Conservation (phyloP, 2,329 filamentous ascomycete species). For the Colletotrichum sp. region DNA sequence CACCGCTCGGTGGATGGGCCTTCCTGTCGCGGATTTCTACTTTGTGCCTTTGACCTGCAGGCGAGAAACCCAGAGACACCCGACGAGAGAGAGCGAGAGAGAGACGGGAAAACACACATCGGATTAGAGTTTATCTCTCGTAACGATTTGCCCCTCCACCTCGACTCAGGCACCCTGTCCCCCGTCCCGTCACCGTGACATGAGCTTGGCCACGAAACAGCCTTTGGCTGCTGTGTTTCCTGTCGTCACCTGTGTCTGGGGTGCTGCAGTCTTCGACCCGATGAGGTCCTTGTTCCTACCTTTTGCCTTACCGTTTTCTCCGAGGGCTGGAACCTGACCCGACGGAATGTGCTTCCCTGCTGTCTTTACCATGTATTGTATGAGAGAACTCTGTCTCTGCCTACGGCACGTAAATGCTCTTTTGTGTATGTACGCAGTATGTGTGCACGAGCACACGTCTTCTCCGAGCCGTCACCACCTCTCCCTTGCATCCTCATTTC, state of each 20-base stretch:
- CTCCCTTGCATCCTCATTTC: not conserved
- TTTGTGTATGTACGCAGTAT: not conserved
- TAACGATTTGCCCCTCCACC: constrained; percentile 16
- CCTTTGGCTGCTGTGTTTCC: constrained; percentile 4
- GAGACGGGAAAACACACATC: not conserved
- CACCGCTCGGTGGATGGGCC: not conserved
- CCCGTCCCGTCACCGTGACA: constrained; percentile 11
- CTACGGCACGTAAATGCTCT: not conserved
- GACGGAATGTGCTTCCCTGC: not conserved
- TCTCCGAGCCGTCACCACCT: not conserved
- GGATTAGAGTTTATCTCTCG: constrained; percentile 12
- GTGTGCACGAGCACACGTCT: not conserved
- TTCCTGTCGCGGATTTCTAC: not conserved
- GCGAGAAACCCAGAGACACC: not conserved
- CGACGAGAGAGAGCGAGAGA: not conserved
- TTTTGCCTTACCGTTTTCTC: not conserved
- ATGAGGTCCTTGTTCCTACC: not conserved
- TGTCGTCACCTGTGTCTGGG: not conserved
- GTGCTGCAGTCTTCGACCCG: not conserved
- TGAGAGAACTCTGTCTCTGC: not conserved
- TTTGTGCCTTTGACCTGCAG: not conserved
- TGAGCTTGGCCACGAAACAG: constrained; percentile 13
- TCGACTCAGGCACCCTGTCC: constrained; percentile 8
- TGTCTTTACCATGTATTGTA: not conserved
- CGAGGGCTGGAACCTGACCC: not conserved